Evolutionary conservation across 2,329 filamentous ascomycete species (phyloP), one percentile per base, ranked within the genome.

Genomic region (Trichophyton verrucosum): DNA sequence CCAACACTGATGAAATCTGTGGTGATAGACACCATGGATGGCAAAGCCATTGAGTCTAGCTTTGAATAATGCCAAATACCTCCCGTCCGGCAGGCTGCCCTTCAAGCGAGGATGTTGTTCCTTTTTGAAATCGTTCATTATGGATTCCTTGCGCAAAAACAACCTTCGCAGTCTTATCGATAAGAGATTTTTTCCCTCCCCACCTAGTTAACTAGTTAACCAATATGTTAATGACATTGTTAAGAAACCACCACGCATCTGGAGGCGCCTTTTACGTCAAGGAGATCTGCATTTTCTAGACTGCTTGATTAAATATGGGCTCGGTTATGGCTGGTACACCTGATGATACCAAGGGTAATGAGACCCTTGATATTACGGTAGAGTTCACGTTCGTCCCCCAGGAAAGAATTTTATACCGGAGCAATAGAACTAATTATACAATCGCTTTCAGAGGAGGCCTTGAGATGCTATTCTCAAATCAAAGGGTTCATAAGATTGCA

Each of bases 401-500:
- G 33, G 17, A n/a, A n/a, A n/a, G 51, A 51, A 51, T 27, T 22
- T 8, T 22, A 51, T 27, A 4, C 6, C 5, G 11, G 33, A 38
- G 33, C 33, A 13, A 38, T 13, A 38, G 1, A 55, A 55, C 51
- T 20, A 20, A 33, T 5, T 33, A 38, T 56, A n/a, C 55, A 22
- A 27, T 6, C 15, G 11, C 33, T 53, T 30, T 67, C 33, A 91
- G 94, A 65, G 94, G 94, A 64, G 94, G 94, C 22, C 82, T 99
- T 17, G 94, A 99, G 76, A 87, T 96, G 77, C 86, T 99, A 65
- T 99, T 99, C 76, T 84, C 86, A 36, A 87, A 96, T 72, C 80
- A 90, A 74, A 83, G 86, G 61, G 87, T 85, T 67, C 88, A 92
- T 72, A 76, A 79, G 22, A 72, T 99, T 53, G 75, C 80, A 2